Evolutionary conservation across 345 rosid species (phyloP).

Genomic region (Acer saccharum): DNA sequence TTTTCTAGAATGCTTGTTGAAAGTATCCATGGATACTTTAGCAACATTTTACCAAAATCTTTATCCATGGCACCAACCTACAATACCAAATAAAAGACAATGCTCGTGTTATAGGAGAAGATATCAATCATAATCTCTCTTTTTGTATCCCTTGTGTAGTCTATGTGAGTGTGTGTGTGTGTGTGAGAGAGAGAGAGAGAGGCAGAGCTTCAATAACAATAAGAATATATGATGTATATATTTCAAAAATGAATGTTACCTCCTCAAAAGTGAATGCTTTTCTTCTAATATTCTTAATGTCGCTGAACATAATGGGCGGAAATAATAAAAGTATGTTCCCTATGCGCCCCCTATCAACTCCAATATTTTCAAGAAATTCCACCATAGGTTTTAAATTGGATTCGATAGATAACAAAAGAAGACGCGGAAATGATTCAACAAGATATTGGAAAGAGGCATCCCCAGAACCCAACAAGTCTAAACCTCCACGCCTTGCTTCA

Average conservation of each 20-base stretch:
- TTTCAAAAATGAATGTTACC: slow-evolving; percentile 39
- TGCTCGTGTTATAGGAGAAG: slow-evolving; percentile 23
- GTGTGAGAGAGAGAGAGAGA: background rate
- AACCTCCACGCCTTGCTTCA: slow-evolving; percentile 94
- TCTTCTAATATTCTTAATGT: slow-evolving; percentile 42
- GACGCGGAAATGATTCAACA: slow-evolving; percentile 82
- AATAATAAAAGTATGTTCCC: slow-evolving; percentile 61
- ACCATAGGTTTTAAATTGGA: slow-evolving; percentile 60
- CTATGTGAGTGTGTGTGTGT: too few relatives aligned
- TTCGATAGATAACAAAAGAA: slow-evolving; percentile 64
- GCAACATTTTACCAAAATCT: slow-evolving; percentile 59
- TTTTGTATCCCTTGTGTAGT: background rate
- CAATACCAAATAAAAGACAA: slow-evolving; percentile 15
- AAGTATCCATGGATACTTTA: slow-evolving; percentile 87
- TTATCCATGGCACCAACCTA: slow-evolving; percentile 52
- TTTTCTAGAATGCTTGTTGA: slow-evolving; percentile 67
- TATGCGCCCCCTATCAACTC: slow-evolving; percentile 42
- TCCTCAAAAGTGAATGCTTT: slow-evolving; percentile 48
- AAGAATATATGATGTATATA: background rate
- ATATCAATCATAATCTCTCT: background rate
- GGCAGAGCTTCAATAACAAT: background rate
- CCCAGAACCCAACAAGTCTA: slow-evolving; percentile 58
- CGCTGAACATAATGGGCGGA: slow-evolving; percentile 61
- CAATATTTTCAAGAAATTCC: slow-evolving; percentile 53
- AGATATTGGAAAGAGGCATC: slow-evolving; percentile 62